These are phyloP conservation scores for Hortaea sp. DNA, from an alignment of 2,329 filamentous ascomycete species.

Conservation along the genomic window DNA sequence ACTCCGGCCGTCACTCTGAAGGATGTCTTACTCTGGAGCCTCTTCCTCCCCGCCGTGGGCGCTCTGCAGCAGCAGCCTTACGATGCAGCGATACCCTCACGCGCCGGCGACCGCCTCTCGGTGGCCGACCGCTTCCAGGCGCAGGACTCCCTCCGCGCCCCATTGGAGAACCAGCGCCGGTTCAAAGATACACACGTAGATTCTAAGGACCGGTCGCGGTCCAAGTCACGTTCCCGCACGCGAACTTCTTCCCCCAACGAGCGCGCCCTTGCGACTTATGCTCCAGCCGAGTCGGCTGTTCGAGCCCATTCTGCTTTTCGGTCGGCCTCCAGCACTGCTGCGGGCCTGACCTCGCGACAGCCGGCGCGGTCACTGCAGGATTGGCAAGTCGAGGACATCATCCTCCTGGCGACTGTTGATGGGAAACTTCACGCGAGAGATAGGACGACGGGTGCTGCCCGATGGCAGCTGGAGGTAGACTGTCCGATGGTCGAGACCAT, in stretches of 20 bases:
- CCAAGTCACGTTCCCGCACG: slow-evolving; percentile 17
- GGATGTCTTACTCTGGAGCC: slow-evolving; percentile 3
- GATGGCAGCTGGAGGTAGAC: slow-evolving; percentile 77
- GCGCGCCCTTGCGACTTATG: slow-evolving; percentile 95
- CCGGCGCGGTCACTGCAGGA: slow-evolving; percentile 95
- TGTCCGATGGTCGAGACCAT: slow-evolving; percentile 84
- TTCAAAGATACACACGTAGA: slow-evolving; percentile 17
- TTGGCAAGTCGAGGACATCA: slow-evolving; percentile 99
- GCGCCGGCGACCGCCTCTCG: not conserved
- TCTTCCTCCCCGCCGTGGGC: not conserved
- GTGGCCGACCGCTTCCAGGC: slow-evolving; percentile 6
- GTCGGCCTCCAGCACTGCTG: slow-evolving; percentile 42
- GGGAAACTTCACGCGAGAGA: slow-evolving; percentile 89
- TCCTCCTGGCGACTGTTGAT: slow-evolving; percentile 99
- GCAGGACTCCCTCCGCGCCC: slow-evolving; percentile 18
- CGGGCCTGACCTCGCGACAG: slow-evolving; percentile 63
- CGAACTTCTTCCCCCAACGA: slow-evolving; percentile 45
- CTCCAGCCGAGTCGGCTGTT: slow-evolving; percentile 84
- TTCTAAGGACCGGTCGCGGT: slow-evolving; percentile 8
- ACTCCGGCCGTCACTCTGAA: slow-evolving; percentile 1
- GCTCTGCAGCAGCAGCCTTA: slow-evolving; percentile 3
- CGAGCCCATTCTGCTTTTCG: slow-evolving; percentile 70
- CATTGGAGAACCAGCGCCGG: slow-evolving; percentile 16
- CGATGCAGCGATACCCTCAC: slow-evolving; percentile 1
- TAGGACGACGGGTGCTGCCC: slow-evolving; percentile 70